Conservation (phyloP, 305 asterid genomes). For the Ilex paraguariensis region DNA sequence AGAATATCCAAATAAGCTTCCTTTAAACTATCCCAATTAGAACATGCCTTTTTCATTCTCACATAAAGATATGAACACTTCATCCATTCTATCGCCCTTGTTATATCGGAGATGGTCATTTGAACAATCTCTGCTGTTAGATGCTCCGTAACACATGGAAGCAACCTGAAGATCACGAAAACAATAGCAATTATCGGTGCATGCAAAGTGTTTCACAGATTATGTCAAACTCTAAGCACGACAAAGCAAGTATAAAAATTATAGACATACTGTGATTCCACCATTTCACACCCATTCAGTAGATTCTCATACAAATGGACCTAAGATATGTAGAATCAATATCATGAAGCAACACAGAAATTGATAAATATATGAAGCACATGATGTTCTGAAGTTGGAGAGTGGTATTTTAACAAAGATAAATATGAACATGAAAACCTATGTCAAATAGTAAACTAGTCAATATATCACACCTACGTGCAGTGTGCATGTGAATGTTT, state of each 20-base stretch:
- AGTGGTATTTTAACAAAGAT: too few relatives aligned
- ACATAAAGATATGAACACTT: constrained; percentile 90
- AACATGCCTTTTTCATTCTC: constrained; percentile 89
- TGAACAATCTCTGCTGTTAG: constrained; percentile 97
- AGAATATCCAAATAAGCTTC: neutral
- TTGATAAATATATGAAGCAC: too few relatives aligned
- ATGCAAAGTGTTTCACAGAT: constrained; percentile 9
- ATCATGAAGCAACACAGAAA: neutral
- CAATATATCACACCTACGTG: neutral
- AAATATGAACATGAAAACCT: neutral
- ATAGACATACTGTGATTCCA: constrained; percentile 92
- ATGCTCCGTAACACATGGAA: constrained; percentile 91
- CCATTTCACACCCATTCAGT: constrained; percentile 89
- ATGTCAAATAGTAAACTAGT: too few relatives aligned
- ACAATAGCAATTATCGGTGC: constrained; percentile 18
- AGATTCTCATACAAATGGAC: constrained; percentile 95
- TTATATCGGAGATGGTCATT: constrained; percentile 79
- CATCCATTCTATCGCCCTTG: constrained; percentile 94
- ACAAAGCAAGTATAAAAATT: constrained; percentile 20
- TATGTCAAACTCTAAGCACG: constrained; percentile 8
- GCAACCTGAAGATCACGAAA: constrained; percentile 58
- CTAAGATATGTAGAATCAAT: constrained; percentile 35
- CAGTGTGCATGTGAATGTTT: neutral
- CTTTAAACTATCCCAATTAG: constrained; percentile 5
- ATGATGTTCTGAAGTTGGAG: too few relatives aligned